These are phyloP conservation scores for Fusarium setosum DNA, from an alignment of 2,329 filamentous ascomycete genomes.

Conservation along the genomic window DNA sequence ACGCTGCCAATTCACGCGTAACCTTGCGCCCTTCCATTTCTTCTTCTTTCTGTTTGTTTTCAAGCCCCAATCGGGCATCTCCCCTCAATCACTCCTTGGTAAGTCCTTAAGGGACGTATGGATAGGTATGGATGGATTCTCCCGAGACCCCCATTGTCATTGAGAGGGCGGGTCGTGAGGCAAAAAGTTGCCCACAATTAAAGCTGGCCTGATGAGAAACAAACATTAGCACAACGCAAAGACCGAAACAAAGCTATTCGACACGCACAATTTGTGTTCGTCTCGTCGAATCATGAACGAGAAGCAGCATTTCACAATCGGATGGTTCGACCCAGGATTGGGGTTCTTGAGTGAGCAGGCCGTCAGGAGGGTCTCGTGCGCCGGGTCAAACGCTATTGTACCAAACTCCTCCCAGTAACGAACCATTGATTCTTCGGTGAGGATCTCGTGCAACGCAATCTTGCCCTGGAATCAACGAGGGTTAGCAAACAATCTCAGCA, in stretches of 20 bases:
- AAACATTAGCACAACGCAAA: slow-evolving; percentile 46
- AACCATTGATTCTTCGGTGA: slow-evolving; percentile 93
- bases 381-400: slow-evolving; percentile 94
- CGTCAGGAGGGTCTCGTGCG: slow-evolving; percentile 94
- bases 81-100: background rate
- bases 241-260: background rate
- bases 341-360: slow-evolving; percentile 92
- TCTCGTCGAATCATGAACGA: slow-evolving; percentile 97
- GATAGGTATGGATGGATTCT: background rate
- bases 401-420: slow-evolving; percentile 99
- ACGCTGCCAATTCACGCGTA: slow-evolving; percentile 27
- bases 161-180: slow-evolving; percentile 75
- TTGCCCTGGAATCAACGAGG: slow-evolving; percentile 74
- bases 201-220: slow-evolving; percentile 73
- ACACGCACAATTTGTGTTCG: slow-evolving; percentile 90
- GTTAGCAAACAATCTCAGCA: slow-evolving; percentile 23
- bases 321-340: slow-evolving; percentile 73
- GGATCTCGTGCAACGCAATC: slow-evolving; percentile 93
- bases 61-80: slow-evolving; percentile 5
- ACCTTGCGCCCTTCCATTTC: slow-evolving; percentile 29
- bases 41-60: slow-evolving; percentile 20
- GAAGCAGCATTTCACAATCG: slow-evolving; percentile 92
- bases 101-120: background rate
- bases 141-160: slow-evolving; percentile 18
- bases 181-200: slow-evolving; percentile 97